These are phyloP conservation scores for Thermochaetoides thermophila DNA, from an alignment of 495 filamentous ascomycete species.

Conservation along the genomic window DNA sequence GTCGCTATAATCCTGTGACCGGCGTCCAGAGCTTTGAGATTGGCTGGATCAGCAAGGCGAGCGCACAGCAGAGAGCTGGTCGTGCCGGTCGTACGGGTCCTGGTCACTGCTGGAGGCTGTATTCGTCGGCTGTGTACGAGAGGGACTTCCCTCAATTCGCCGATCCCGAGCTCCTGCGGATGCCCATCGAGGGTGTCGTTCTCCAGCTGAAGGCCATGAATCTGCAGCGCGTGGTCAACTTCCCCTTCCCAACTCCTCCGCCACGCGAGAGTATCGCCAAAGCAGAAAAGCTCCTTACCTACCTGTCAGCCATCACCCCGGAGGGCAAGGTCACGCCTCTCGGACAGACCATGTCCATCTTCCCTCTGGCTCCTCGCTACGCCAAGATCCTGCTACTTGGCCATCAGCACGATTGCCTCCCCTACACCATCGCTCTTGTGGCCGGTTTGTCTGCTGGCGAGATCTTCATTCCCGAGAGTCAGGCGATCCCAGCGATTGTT, in stretches of 20 bases:
- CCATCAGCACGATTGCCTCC: constrained; percentile 65
- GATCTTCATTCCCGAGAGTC: constrained; percentile 72
- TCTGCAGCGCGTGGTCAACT: constrained; percentile 77
- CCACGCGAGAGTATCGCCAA: constrained; percentile 63
- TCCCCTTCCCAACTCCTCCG: constrained; percentile 94
- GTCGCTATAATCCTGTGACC: constrained; percentile 65
- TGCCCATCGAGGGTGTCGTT: constrained; percentile 84
- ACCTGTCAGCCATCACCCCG: constrained; percentile 51
- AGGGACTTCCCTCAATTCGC: constrained; percentile 75
- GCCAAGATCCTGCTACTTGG: constrained; percentile 82
- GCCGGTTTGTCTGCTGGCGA: constrained; percentile 79
- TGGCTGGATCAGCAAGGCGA: constrained; percentile 95
- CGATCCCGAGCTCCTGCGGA: constrained; percentile 77
- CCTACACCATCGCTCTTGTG: constrained; percentile 79
- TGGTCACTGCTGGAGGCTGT: constrained; percentile 88
- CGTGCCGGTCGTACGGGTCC: constrained; percentile 92
- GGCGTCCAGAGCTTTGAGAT: constrained; percentile 94
- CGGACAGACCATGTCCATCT: constrained; percentile 68
- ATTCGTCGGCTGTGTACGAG: constrained; percentile 90
- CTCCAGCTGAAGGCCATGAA: constrained; percentile 94
- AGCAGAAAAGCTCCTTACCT: constrained; percentile 72
- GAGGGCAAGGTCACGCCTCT: constrained; percentile 61
- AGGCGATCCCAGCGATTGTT: constrained; percentile 42
- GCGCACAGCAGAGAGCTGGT: constrained; percentile 81
- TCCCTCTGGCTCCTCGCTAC: constrained; percentile 81